Conservation (phyloP, 306 rosid species). For the Erythrophleum fordii region DNA sequence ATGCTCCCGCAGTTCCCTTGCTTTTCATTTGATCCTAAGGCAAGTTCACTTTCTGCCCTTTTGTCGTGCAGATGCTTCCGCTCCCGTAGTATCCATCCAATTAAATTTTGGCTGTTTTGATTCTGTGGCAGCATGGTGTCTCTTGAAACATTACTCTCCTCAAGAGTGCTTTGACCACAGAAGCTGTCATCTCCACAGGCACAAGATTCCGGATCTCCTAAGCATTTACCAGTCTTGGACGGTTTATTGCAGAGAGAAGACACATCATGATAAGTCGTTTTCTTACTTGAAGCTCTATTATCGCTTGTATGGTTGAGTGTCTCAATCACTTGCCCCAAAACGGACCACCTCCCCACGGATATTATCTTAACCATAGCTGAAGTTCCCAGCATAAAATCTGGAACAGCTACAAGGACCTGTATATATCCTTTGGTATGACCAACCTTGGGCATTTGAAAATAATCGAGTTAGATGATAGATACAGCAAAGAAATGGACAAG, state of each 20-base stretch:
- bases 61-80: slow-evolving; percentile 55
- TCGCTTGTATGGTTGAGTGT: slow-evolving; percentile 45
- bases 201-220: slow-evolving; percentile 51
- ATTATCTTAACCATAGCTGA: slow-evolving; percentile 83
- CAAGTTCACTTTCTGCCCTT: slow-evolving; percentile 45
- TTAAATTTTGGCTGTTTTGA: slow-evolving; percentile 48
- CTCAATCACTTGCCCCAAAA: slow-evolving; percentile 86
- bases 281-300: slow-evolving; percentile 42
- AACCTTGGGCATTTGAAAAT: slow-evolving; percentile 61
- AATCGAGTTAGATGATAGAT: slow-evolving; percentile 35
- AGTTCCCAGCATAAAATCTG: slow-evolving; percentile 81
- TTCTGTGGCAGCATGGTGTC: slow-evolving; percentile 46
- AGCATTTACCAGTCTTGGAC: slow-evolving; percentile 43
- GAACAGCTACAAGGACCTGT: slow-evolving; percentile 83
- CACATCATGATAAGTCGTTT: slow-evolving; percentile 35
- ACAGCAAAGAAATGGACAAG: slow-evolving; percentile 9
- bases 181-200: slow-evolving; percentile 73
- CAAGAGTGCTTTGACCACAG: slow-evolving; percentile 50
- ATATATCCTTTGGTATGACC: slow-evolving; percentile 97
- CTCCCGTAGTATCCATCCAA: slow-evolving; percentile 80
- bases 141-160: slow-evolving; percentile 39
- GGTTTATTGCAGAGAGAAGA: slow-evolving; percentile 48
- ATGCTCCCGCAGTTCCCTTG: slow-evolving; percentile 38
- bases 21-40: slow-evolving; percentile 49
- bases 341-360: slow-evolving; percentile 94